These are phyloP conservation scores for Colletotrichum tabaci DNA, from an alignment of 2,329 filamentous ascomycete genomes.

Conservation along the genomic window DNA sequence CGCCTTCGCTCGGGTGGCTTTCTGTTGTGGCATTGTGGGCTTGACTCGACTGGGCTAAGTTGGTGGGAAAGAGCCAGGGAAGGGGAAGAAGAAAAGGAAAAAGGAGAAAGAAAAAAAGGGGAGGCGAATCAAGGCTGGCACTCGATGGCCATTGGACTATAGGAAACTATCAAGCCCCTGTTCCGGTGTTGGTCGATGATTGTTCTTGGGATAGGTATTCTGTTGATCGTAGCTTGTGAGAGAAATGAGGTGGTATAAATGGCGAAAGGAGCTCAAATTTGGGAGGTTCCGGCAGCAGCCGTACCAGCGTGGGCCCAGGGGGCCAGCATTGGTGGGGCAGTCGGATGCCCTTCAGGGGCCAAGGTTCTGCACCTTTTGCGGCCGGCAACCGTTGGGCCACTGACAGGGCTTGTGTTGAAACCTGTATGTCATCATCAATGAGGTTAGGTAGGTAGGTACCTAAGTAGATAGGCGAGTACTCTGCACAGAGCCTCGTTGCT, in stretches of 20 bases:
- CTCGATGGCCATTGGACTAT: slow-evolving; percentile 37
- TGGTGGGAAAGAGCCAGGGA: background rate
- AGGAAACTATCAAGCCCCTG: slow-evolving; percentile 36
- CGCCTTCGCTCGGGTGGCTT: slow-evolving; percentile 32
- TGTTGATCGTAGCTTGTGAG: slow-evolving; percentile 22
- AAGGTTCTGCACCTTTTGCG: slow-evolving; percentile 28
- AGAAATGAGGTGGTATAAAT: slow-evolving; percentile 12
- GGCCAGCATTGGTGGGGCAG: slow-evolving; percentile 37
- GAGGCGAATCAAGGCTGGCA: slow-evolving; percentile 33
- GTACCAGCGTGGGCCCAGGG: slow-evolving; percentile 6
- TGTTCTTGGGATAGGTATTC: background rate
- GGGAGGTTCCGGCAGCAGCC: slow-evolving; percentile 27
- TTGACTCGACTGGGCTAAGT: slow-evolving; percentile 1
- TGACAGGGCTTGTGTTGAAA: background rate
- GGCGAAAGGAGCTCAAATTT: slow-evolving; percentile 39
- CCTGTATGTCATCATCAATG: slow-evolving; percentile 18
- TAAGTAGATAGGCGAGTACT: background rate
- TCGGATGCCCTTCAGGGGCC: slow-evolving; percentile 20
- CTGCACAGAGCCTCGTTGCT: background rate
- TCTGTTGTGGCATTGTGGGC: slow-evolving; percentile 40
- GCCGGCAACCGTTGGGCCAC: slow-evolving; percentile 14
- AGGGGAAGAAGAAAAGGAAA: slow-evolving; percentile 5
- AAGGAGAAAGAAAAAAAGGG: slow-evolving; percentile 29
- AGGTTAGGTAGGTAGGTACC: background rate
- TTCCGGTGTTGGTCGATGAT: slow-evolving; percentile 24